Evolutionary conservation across 352 stramenopile species (phyloP).

Genomic region (Blastocystis sp.): DNA sequence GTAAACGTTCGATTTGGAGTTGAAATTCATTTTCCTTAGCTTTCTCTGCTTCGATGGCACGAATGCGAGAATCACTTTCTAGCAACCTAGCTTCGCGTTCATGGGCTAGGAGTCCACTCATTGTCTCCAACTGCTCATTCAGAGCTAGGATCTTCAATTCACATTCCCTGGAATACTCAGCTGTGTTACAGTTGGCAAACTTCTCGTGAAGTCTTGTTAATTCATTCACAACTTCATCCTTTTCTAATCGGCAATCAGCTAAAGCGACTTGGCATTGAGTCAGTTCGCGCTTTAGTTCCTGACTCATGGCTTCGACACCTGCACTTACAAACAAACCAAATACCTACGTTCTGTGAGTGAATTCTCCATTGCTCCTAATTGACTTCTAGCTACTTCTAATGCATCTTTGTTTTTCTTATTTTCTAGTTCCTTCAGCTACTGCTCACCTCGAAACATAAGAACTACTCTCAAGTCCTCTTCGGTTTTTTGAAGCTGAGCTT

Average conservation of each 20-base stretch:
- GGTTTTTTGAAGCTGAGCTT: slow-evolving; percentile 48
- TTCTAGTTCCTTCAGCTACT: slow-evolving; percentile 11
- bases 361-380: slow-evolving; percentile 29
- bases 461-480: slow-evolving; percentile 44
- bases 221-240: slow-evolving; percentile 44
- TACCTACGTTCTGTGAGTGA: slow-evolving; percentile 6
- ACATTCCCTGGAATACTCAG: slow-evolving; percentile 37
- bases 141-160: slow-evolving; percentile 24
- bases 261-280: slow-evolving; percentile 39
- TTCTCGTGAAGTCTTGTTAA: slow-evolving; percentile 13
- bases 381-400: not conserved
- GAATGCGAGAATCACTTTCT: not conserved
- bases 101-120: not conserved
- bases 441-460: not conserved
- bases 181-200: slow-evolving; percentile 17
- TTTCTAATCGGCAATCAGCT: slow-evolving; percentile 35
- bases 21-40: slow-evolving; percentile 45
- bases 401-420: not conserved
- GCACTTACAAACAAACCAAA: not conserved
- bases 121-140: slow-evolving; percentile 35
- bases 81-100: slow-evolving; percentile 26
- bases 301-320: slow-evolving; percentile 14
- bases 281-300: slow-evolving; percentile 28
- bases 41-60: not conserved
- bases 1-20: slow-evolving; percentile 30